Conservation (phyloP, 2,329 filamentous ascomycete genomes). For the Penicillium nordicum region DNA sequence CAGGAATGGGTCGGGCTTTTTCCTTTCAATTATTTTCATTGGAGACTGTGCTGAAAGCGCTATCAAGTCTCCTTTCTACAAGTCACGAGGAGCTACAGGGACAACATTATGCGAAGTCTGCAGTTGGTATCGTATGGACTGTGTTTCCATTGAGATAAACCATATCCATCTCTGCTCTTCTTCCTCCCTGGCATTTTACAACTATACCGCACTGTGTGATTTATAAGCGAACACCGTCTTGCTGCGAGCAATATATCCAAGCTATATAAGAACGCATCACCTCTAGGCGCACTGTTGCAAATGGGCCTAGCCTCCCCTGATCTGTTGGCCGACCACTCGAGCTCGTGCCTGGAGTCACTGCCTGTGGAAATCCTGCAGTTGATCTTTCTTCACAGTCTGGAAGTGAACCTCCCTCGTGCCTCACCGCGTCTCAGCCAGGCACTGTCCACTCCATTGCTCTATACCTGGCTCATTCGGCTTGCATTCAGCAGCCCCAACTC, state of each 20-base stretch:
- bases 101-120: background rate
- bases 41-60: background rate
- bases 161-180: background rate
- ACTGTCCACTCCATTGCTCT: conserved; percentile 42
- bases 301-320: conserved; percentile 14
- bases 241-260: background rate
- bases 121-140: background rate
- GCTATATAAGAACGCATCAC: background rate
- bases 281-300: conserved; percentile 4
- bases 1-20: background rate
- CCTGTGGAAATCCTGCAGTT: conserved; percentile 50
- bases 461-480: conserved; percentile 43
- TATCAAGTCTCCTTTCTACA: background rate
- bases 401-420: conserved; percentile 46
- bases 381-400: conserved; percentile 51
- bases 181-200: background rate
- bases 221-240: background rate
- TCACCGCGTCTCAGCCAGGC: conserved; percentile 42
- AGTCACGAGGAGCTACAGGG: background rate
- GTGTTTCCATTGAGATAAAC: conserved; percentile 8
- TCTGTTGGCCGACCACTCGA: conserved; percentile 3
- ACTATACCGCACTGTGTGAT: background rate
- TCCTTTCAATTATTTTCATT: background rate
- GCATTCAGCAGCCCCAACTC: conserved; percentile 42
- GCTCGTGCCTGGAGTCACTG: conserved; percentile 42